These are phyloP conservation scores for Aureobasidium musti DNA, from an alignment of 2,329 filamentous ascomycete genomes.

Conservation along the genomic window DNA sequence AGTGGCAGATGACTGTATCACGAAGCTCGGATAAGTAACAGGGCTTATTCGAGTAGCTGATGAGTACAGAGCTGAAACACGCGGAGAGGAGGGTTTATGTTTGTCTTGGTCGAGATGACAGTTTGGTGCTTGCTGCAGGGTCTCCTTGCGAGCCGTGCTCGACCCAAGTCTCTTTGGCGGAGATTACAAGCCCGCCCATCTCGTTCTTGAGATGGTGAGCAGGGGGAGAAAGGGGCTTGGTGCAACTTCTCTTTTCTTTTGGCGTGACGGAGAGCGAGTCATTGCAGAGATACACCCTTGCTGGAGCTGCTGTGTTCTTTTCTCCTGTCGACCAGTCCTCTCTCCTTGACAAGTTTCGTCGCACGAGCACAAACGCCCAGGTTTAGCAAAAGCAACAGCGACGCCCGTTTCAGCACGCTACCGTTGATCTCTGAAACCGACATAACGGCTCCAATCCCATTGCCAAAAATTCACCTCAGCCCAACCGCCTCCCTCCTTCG, in stretches of 20 bases:
- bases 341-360: background rate
- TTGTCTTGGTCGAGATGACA: background rate
- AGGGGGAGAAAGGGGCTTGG: slow-evolving; percentile 24
- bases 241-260: slow-evolving; percentile 4
- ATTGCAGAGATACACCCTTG: slow-evolving; percentile 14
- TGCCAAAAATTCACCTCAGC: slow-evolving; percentile 22
- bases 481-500: background rate
- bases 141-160: slow-evolving; percentile 17
- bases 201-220: background rate
- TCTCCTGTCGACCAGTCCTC: background rate
- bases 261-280: slow-evolving; percentile 1
- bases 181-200: slow-evolving; percentile 21
- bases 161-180: background rate
- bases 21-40: background rate
- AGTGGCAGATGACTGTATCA: background rate
- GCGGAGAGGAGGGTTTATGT: slow-evolving; percentile 12
- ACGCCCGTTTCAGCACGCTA: slow-evolving; percentile 23
- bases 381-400: background rate
- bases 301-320: background rate
- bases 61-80: slow-evolving; percentile 10
- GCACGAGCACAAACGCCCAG: slow-evolving; percentile 14
- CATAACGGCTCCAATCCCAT: background rate
- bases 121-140: background rate
- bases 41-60: background rate
- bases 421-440: slow-evolving; percentile 25